Evolutionary conservation across 2,329 filamentous ascomycete genomes (phyloP).

Genomic region (Aspergillus caelatus): DNA sequence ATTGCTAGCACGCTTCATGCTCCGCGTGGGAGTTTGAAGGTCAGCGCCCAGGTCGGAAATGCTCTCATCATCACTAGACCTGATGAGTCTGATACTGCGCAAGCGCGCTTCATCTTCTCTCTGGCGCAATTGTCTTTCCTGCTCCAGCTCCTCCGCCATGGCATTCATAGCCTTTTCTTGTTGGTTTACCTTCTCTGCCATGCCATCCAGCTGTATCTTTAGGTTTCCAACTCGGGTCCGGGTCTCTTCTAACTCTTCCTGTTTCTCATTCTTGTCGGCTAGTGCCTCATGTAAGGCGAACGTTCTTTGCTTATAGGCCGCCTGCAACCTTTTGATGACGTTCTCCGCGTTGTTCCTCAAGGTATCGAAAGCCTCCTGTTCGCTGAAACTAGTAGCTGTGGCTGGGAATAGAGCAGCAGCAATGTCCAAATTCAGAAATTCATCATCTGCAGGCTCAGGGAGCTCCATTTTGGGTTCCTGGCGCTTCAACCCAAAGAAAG

Average conservation of each 20-base stretch:
- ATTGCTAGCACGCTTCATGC: conserved; percentile 42
- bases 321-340: conserved; percentile 58
- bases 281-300: conserved; percentile 54
- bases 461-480: conserved; percentile 29
- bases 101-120: conserved; percentile 43
- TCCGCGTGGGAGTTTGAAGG: conserved; percentile 36
- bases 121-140: conserved; percentile 44
- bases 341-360: conserved; percentile 59
- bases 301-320: conserved; percentile 57
- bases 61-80: conserved; percentile 35
- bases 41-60: conserved; percentile 36
- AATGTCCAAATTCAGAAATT: conserved; percentile 59
- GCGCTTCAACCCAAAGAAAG: conserved; percentile 45
- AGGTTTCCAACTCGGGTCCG: conserved; percentile 60
- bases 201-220: conserved; percentile 63
- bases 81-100: conserved; percentile 36
- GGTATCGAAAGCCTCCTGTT: conserved; percentile 58
- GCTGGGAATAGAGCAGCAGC: conserved; percentile 57
- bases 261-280: conserved; percentile 59
- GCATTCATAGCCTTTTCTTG: conserved; percentile 60
- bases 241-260: conserved; percentile 64
- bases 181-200: conserved; percentile 58
- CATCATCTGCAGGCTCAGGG: conserved; percentile 51
- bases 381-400: conserved; percentile 51
- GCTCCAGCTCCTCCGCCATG: conserved; percentile 51